A percentile compares a stretch with the other conserved stretches of the same genome.
These are phyloP conservation scores for Nicotiana undulata DNA, from an alignment of 257 asterid genomes.

Conservation along the genomic window DNA sequence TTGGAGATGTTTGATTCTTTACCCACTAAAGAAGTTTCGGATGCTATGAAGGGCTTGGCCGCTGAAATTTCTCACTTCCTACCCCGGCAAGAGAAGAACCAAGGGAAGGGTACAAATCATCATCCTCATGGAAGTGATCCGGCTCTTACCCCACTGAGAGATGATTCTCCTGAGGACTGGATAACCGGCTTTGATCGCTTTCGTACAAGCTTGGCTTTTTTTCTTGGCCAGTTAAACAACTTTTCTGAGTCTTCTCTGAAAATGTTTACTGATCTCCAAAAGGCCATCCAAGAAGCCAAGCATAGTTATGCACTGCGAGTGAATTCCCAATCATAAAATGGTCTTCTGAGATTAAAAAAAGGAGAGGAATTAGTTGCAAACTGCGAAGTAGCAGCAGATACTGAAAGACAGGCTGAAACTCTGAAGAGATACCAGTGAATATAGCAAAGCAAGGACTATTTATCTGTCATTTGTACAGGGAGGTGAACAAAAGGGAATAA, in stretches of 20 bases:
- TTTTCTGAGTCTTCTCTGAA: slow-evolving; percentile 59
- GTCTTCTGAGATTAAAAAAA: not conserved
- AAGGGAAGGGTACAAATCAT: slow-evolving; percentile 31
- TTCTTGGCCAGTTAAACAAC: slow-evolving; percentile 58
- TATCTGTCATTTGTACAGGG: slow-evolving; percentile 8
- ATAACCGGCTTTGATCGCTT: slow-evolving; percentile 51
- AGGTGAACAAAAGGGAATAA: slow-evolving; percentile 1
- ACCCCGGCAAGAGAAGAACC: slow-evolving; percentile 79
- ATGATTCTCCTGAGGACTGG: slow-evolving; percentile 36
- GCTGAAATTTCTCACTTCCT: slow-evolving; percentile 59
- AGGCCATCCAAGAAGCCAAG: slow-evolving; percentile 49
- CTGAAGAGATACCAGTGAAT: not conserved
- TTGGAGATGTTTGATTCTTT: slow-evolving; percentile 44
- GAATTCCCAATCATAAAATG: slow-evolving; percentile 11
- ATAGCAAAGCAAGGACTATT: not conserved
- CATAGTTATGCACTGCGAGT: slow-evolving; percentile 34
- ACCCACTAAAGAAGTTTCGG: slow-evolving; percentile 57
- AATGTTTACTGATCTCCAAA: slow-evolving; percentile 56
- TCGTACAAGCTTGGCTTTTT: slow-evolving; percentile 48
- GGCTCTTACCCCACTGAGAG: slow-evolving; percentile 22
- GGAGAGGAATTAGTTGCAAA: not conserved
- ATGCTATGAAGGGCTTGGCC: slow-evolving; percentile 60
- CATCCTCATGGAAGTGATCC: slow-evolving; percentile 12
- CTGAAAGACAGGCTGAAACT: not conserved
- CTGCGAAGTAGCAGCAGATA: not conserved